These are phyloP conservation scores for Kodamaea neixiangensis DNA, from an alignment of 805 yeast genomes.

Conservation along the genomic window DNA sequence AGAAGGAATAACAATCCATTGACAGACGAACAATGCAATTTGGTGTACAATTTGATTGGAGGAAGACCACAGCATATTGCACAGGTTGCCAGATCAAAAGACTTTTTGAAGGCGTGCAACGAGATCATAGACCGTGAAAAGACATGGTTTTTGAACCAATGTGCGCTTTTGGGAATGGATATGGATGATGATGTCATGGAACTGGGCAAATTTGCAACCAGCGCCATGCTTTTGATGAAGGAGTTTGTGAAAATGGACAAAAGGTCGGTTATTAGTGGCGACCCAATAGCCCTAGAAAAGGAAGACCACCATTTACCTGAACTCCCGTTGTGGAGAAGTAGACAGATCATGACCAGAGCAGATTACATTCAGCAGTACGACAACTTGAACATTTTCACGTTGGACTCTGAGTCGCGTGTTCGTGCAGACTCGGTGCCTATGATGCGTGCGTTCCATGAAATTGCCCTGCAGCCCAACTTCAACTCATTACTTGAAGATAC, in stretches of 20 bases:
- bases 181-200: conserved; percentile 94
- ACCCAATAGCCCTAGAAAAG: conserved; percentile 4
- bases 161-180: conserved; percentile 71
- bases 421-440: conserved; percentile 83
- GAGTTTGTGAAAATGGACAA: conserved; percentile 72
- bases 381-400: conserved; percentile 74
- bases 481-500: conserved; percentile 66
- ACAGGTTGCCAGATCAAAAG: conserved; percentile 61
- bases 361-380: conserved; percentile 78
- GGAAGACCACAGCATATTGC: conserved; percentile 84
- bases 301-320: conserved; percentile 63
- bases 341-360: conserved; percentile 83
- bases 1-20: conserved; percentile 38
- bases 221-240: conserved; percentile 72
- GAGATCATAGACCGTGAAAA: conserved; percentile 75
- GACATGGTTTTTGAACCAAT: conserved; percentile 83
- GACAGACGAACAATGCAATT: conserved; percentile 42
- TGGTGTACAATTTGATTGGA: conserved; percentile 70
- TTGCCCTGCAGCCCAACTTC: conserved; percentile 69
- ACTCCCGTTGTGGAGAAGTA: conserved; percentile 78
- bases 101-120: conserved; percentile 63
- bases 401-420: conserved; percentile 71
- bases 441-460: conserved; percentile 88
- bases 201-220: conserved; percentile 69
- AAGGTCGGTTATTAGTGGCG: conserved; percentile 22